Evolutionary conservation across 1,284 basidiomycete species (phyloP).

Genomic region (Albatrellus sp.): DNA sequence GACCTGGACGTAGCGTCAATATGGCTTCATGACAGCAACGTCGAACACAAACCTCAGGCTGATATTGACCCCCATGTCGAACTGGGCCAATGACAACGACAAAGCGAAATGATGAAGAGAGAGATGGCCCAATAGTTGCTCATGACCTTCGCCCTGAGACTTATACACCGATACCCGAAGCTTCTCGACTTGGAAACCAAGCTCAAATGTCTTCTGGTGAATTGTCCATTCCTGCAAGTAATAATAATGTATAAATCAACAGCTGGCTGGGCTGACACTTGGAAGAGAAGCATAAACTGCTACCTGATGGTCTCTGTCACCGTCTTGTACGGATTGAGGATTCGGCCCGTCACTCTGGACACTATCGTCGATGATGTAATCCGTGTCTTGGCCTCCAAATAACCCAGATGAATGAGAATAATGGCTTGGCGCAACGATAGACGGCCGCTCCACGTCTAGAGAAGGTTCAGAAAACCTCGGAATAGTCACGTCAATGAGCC

Average conservation of each 20-base stretch:
- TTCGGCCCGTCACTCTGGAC: slow-evolving; percentile 35
- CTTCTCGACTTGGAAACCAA: slow-evolving; percentile 83
- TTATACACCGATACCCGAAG: slow-evolving; percentile 81
- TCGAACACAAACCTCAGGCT: slow-evolving; percentile 51
- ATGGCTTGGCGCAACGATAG: slow-evolving; percentile 28
- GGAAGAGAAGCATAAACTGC: slow-evolving; percentile 12
- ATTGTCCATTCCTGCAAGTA: slow-evolving; percentile 39
- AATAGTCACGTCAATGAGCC: slow-evolving; percentile 84
- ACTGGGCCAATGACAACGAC: slow-evolving; percentile 65
- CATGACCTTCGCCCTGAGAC: slow-evolving; percentile 43
- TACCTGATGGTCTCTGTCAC: slow-evolving; percentile 53
- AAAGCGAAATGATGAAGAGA: slow-evolving; percentile 75
- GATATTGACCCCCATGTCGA: slow-evolving; percentile 83
- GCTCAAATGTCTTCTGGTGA: slow-evolving; percentile 80
- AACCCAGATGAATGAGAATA: slow-evolving; percentile 31
- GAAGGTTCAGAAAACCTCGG: slow-evolving; percentile 67
- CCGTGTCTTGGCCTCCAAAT: slow-evolving; percentile 35
- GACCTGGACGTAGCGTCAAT: slow-evolving; percentile 30
- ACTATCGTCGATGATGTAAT: slow-evolving; percentile 66
- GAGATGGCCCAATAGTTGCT: slow-evolving; percentile 72
- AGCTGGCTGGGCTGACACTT: too few relatives aligned
- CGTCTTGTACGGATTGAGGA: slow-evolving; percentile 68
- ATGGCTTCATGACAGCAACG: slow-evolving; percentile 4
- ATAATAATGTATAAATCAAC: not conserved
- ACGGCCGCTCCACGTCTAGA: slow-evolving; percentile 12